These are phyloP conservation scores for Fonsecaea erecta DNA, from an alignment of 2,329 filamentous ascomycete species.

Conservation along the genomic window DNA sequence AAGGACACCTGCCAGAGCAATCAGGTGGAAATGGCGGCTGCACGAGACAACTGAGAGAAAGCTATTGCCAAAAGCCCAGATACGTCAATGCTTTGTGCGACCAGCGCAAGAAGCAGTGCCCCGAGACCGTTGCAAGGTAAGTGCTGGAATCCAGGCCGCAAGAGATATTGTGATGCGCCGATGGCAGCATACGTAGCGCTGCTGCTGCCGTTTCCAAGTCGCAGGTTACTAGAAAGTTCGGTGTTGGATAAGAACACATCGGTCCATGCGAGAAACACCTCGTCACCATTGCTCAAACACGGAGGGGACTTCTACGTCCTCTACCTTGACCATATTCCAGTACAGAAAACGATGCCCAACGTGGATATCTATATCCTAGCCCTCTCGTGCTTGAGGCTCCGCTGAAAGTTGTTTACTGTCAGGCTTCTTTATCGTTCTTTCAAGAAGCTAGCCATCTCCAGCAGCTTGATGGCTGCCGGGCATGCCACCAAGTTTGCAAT, in stretches of 20 bases:
- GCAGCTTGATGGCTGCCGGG: too few relatives aligned
- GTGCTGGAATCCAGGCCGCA: neutral
- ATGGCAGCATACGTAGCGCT: neutral
- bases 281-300: too few relatives aligned
- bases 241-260: neutral
- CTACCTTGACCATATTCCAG: too few relatives aligned
- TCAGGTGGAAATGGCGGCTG: constrained; percentile 25
- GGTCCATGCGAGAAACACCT: neutral
- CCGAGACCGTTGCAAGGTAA: constrained; percentile 1
- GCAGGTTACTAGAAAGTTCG: neutral
- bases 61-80: constrained; percentile 30
- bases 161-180: neutral
- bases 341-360: neutral
- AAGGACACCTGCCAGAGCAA: constrained; percentile 29
- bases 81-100: constrained; percentile 24
- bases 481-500: neutral
- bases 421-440: too few relatives aligned
- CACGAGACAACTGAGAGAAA: constrained; percentile 18
- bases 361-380: neutral
- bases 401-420: too few relatives aligned
- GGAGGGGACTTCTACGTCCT: too few relatives aligned
- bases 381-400: neutral
- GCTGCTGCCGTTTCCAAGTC: neutral
- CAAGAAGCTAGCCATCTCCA: too few relatives aligned
- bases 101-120: constrained; percentile 5